phyloP scores from a whole-genome alignment of 2,329 filamentous ascomycete genomes.

The Cercospora berteroae region DNA sequence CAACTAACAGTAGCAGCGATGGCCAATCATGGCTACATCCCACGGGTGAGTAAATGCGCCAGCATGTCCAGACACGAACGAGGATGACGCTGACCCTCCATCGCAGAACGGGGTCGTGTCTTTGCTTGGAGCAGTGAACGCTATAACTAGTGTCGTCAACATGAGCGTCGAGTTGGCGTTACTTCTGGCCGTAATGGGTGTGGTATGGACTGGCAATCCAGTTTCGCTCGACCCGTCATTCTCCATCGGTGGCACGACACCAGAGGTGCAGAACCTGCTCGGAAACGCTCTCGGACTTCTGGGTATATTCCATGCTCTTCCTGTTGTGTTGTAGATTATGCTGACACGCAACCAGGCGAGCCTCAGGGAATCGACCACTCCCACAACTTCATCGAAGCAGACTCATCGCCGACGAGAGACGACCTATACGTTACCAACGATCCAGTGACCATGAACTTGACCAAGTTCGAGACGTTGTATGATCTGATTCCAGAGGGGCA shows the following conservation, averaged over 20 bases:
- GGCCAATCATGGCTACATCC: conserved; percentile 26
- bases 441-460: conserved; percentile 53
- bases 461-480: conserved; percentile 52
- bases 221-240: conserved; percentile 44
- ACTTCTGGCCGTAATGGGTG: conserved; percentile 35
- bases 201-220: conserved; percentile 33
- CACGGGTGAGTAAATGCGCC: not conserved
- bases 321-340: not conserved
- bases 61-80: not conserved
- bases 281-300: conserved; percentile 41
- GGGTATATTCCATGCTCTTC: conserved; percentile 10
- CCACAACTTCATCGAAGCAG: conserved; percentile 57
- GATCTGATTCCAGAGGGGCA: conserved; percentile 24
- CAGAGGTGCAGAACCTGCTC: conserved; percentile 42
- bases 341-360: not conserved
- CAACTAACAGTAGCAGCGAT: conserved; percentile 9
- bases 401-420: conserved; percentile 53
- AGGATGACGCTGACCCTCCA: not conserved
- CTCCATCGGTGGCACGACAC: conserved; percentile 31
- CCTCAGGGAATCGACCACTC: conserved; percentile 46
- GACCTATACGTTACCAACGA: conserved; percentile 53
- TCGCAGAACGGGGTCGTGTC: conserved; percentile 21
- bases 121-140: conserved; percentile 20
- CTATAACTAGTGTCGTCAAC: conserved; percentile 28
- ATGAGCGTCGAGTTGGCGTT: conserved; percentile 35